Conservation (phyloP, 2,329 filamentous ascomycete genomes). For the Chalaropsis ovoidea region DNA sequence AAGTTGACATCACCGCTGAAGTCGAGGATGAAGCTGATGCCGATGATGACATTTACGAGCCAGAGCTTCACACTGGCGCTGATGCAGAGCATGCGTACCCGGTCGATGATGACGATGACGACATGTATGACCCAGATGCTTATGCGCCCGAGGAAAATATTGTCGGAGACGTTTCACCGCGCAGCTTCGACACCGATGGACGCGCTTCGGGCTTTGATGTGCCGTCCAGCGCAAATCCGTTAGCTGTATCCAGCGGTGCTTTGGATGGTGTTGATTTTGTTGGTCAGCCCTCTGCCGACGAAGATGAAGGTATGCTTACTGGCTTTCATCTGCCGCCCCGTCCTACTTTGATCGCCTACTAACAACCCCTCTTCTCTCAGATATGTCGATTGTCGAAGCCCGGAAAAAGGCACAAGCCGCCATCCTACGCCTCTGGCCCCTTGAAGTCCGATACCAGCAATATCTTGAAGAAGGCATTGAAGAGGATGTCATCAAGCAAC, state of each 20-base stretch:
- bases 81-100: neutral
- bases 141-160: slow-evolving; percentile 17
- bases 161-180: slow-evolving; percentile 6
- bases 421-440: slow-evolving; percentile 51
- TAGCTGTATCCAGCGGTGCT: slow-evolving; percentile 10
- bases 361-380: slow-evolving; percentile 4
- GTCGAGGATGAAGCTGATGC: slow-evolving; percentile 39
- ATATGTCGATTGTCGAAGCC: slow-evolving; percentile 32
- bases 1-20: neutral
- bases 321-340: neutral
- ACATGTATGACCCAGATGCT: slow-evolving; percentile 23
- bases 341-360: neutral
- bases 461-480: slow-evolving; percentile 66
- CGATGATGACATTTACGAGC: slow-evolving; percentile 53
- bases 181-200: slow-evolving; percentile 20
- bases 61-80: slow-evolving; percentile 27
- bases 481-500: slow-evolving; percentile 46
- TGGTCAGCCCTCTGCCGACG: neutral
- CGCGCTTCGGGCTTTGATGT: slow-evolving; percentile 13
- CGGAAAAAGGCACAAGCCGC: slow-evolving; percentile 55
- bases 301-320: slow-evolving; percentile 14
- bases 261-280: slow-evolving; percentile 11
- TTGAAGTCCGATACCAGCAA: slow-evolving; percentile 63
- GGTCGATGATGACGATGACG: slow-evolving; percentile 25
- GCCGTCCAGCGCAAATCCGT: neutral